Evolutionary conservation across 257 asterid genomes (phyloP).

Genomic region (Solanum tarapatanum): DNA sequence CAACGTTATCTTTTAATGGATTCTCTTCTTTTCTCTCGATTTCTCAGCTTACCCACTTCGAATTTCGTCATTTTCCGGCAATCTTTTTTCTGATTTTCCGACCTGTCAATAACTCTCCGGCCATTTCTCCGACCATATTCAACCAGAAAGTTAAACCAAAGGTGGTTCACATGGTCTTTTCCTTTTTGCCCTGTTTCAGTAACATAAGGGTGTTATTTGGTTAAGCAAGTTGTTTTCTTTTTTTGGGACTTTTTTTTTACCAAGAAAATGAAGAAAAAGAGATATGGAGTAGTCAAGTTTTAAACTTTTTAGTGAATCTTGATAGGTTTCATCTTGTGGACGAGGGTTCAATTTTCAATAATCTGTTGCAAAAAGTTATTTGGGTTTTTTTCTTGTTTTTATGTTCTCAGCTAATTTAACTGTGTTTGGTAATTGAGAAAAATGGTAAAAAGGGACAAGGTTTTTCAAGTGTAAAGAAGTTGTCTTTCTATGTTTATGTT

Average conservation of each 20-base stretch:
- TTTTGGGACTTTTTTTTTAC: neutral
- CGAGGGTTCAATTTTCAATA: neutral
- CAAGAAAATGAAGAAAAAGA: neutral
- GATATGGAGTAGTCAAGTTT: neutral
- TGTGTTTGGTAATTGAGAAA: neutral
- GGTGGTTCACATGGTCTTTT: conserved; percentile 5
- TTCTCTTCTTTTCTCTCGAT: conserved; percentile 20
- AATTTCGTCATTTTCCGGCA: conserved; percentile 26
- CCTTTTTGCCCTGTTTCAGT: neutral
- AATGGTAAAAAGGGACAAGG: conserved; percentile 1
- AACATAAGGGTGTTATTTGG: conserved; percentile 1
- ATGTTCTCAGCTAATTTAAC: conserved; percentile 6
- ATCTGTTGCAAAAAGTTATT: neutral
- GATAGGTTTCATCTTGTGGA: accelerated
- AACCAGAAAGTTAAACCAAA: conserved; percentile 5
- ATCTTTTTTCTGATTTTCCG: conserved; percentile 17
- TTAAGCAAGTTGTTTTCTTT: neutral
- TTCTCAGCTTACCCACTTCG: conserved; percentile 16
- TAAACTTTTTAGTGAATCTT: neutral
- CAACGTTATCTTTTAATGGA: conserved; percentile 20
- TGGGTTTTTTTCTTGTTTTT: neutral
- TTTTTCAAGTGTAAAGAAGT: neutral
- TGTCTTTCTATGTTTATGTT: conserved; percentile 10
- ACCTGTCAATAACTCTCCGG: conserved; percentile 9
- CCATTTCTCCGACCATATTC: conserved; percentile 3